These are phyloP conservation scores for Pseudogymnoascus sp. DNA, from an alignment of 2,329 filamentous ascomycete species.

Conservation along the genomic window DNA sequence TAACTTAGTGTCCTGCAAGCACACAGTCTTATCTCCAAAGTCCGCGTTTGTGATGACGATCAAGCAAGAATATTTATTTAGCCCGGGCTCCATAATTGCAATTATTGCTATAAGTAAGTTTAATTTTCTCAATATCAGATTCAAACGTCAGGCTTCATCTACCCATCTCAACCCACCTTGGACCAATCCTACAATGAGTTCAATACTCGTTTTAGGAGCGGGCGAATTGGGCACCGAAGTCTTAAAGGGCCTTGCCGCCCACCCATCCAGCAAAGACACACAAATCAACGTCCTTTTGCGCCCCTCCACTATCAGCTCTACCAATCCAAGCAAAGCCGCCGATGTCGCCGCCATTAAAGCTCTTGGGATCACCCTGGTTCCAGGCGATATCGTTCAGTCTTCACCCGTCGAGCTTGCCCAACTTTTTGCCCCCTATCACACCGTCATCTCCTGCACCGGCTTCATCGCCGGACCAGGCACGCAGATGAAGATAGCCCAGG, in stretches of 20 bases:
- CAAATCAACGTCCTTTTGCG: slow-evolving; percentile 47
- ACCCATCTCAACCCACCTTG: background rate
- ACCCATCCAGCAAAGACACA: slow-evolving; percentile 24
- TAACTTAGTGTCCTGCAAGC: background rate
- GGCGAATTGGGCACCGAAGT: slow-evolving; percentile 56
- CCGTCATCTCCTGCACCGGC: slow-evolving; percentile 53
- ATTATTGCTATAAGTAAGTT: background rate
- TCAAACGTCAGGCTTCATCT: background rate
- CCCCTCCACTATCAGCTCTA: slow-evolving; percentile 35
- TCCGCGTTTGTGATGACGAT: background rate
- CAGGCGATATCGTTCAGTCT: slow-evolving; percentile 29
- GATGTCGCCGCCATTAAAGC: slow-evolving; percentile 33
- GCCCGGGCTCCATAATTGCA: background rate
- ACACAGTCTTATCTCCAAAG: slow-evolving; percentile 1
- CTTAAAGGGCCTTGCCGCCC: slow-evolving; percentile 42
- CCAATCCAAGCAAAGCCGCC: slow-evolving; percentile 34
- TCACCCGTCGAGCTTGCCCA: slow-evolving; percentile 31
- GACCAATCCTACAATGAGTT: background rate
- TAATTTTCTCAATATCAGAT: background rate
- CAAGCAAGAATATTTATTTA: background rate
- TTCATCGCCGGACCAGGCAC: slow-evolving; percentile 48
- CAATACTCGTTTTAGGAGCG: slow-evolving; percentile 54
- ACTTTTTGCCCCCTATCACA: slow-evolving; percentile 40
- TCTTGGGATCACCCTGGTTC: slow-evolving; percentile 13
- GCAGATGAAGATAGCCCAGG: slow-evolving; percentile 48